Percentiles rank a stretch among this genome's conserved stretches.
phyloP scores from a whole-genome alignment of 441 rosid genomes.

The Theobroma grandiflorum region DNA sequence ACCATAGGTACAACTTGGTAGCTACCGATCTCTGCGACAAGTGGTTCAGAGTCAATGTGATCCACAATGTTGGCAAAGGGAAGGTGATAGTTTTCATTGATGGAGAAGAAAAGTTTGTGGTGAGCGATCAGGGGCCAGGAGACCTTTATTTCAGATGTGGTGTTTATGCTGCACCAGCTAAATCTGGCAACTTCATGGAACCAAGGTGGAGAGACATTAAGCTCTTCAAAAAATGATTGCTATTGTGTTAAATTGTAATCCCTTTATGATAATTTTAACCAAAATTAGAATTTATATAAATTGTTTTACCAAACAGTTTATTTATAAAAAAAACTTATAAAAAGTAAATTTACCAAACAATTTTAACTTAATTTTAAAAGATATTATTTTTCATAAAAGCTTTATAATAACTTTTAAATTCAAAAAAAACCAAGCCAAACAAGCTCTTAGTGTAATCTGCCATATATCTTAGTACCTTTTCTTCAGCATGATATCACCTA shows the following conservation, averaged over 20 bases:
- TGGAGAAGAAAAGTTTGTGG: conserved; percentile 24
- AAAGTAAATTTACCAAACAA: no score
- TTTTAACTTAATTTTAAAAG: no score
- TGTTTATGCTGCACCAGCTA: conserved; percentile 31
- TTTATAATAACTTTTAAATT: no score
- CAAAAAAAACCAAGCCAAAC: no score
- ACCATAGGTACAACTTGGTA: conserved; percentile 26
- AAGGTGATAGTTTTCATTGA: conserved; percentile 29
- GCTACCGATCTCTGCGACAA: conserved; percentile 25
- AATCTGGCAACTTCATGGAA: conserved; percentile 37
- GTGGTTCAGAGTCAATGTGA: conserved; percentile 40
- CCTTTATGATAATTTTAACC: no score
- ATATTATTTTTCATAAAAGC: no score
- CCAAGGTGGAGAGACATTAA: conserved; percentile 41
- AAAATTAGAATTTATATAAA: no score
- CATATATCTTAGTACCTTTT: not conserved
- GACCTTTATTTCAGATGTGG: conserved; percentile 42
- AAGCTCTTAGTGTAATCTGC: no score
- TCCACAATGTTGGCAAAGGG: conserved; percentile 34
- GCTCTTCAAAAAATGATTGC: conserved; percentile 35
- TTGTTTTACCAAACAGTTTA: no score
- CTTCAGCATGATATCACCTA: no score
- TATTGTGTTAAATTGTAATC: no score
- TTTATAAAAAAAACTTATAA: no score
- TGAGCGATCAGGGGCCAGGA: conserved; percentile 27